Evolutionary conservation across 1,284 basidiomycete species (phyloP), one percentile per base, ranked within the genome.

Genomic region (Melanopsichium pennsylvanicum): DNA sequence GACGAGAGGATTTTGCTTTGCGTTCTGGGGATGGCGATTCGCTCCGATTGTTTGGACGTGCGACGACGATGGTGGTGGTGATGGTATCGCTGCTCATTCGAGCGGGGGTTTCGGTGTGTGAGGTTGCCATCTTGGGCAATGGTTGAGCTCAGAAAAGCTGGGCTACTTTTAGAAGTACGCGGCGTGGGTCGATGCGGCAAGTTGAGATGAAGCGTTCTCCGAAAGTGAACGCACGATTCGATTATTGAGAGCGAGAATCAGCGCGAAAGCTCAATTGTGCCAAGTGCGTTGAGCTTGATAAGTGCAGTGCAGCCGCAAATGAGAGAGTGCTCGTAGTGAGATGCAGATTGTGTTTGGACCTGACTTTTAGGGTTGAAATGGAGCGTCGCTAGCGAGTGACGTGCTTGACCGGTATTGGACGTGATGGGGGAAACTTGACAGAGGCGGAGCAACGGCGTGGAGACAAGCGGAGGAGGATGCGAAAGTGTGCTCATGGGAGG

Each of bases 41-140:
- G 49, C 63, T 56, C 27, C 47, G 21, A 37, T 47, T 42, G 12
- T 41, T 33, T 29, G 16, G 25, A 13, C 35, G 52, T 19, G 43
- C 41, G 18, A 27, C 57, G 10, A 35, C 56, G 34, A 34, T 48
- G 23, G 48, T 45, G 2, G 63, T 54, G 32, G 48, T 50, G 37
- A 68, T 61, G 45, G 52, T 68, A 29, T 68, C 58, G 42, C 47
- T 43, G 52, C 63, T 67, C 45, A 35, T 41, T 11, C 41, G 48
- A 56, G 60, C 60, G 13, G 52, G 42, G 22, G 52, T 51, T 31
- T 50, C 47, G 41, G 42, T 37, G 9, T 32, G 37, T 19, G 52
- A 39, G 8, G 52, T 34, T 4, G 47, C 22, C 59, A 62, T 61
- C 7, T 55, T 50, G 46, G 21, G 16, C 5, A 21, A 18, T 19